A percentile compares a stretch with the other conserved stretches of the same genome.
Conservation (phyloP, 306 rosid genomes). For the Delonix regia region DNA sequence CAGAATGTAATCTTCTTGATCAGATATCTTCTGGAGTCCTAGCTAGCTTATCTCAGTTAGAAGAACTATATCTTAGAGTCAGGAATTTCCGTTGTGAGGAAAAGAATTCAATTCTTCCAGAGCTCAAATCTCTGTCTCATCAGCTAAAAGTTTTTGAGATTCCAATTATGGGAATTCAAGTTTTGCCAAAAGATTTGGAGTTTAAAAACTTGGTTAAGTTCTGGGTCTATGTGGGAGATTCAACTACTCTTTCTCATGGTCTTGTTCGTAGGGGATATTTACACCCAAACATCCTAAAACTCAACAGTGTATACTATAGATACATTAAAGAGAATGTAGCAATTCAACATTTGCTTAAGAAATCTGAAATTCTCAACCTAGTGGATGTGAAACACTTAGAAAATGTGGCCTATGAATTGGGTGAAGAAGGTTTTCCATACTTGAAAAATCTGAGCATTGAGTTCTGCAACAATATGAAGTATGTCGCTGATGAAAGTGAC, state of each 20-base stretch:
- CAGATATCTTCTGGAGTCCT: constrained; percentile 28
- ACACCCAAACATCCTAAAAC: constrained; percentile 19
- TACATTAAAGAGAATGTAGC: constrained; percentile 1
- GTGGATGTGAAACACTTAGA: neutral
- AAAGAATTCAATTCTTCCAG: neutral
- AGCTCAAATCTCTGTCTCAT: constrained; percentile 25
- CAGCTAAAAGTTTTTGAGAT: constrained; percentile 34
- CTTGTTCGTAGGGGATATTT: constrained; percentile 21
- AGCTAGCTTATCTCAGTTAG: constrained; percentile 22
- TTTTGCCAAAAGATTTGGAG: neutral
- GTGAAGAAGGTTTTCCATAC: constrained; percentile 16
- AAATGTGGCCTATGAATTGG: constrained; percentile 18
- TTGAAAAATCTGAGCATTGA: constrained; percentile 16
- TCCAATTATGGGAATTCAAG: neutral
- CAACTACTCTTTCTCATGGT: constrained; percentile 14
- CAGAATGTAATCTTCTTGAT: constrained; percentile 24
- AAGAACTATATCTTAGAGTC: constrained; percentile 38
- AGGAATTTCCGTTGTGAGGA: constrained; percentile 20
- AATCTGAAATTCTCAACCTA: constrained; percentile 27
- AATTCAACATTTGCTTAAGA: constrained; percentile 12
- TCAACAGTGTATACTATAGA: neutral
- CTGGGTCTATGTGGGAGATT: constrained; percentile 29
- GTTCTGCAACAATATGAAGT: constrained; percentile 24
- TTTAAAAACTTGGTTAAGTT: constrained; percentile 14
- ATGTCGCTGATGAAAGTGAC: constrained; percentile 7